phyloP scores from a whole-genome alignment of 805 yeast genomes.

The Nakazawaea ernobii region DNA sequence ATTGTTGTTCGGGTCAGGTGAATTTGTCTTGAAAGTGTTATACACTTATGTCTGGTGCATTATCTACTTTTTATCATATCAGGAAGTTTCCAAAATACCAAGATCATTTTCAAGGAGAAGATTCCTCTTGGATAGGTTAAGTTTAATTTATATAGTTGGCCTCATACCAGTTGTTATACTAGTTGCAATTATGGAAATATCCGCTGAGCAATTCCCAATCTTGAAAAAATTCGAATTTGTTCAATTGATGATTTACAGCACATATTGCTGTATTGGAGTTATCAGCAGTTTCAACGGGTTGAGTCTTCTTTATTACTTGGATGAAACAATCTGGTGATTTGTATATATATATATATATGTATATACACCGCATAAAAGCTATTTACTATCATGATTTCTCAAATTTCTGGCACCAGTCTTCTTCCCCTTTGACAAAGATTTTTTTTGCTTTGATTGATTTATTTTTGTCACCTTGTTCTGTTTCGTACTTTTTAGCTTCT shows the following conservation, averaged over 20 bases:
- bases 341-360: background rate
- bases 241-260: constrained; percentile 75
- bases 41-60: constrained; percentile 86
- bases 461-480: background rate
- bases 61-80: constrained; percentile 65
- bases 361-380: no score
- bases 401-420: background rate
- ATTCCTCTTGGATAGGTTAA: constrained; percentile 67
- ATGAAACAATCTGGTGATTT: constrained; percentile 64
- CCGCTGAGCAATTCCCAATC: constrained; percentile 47
- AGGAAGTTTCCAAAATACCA: constrained; percentile 52
- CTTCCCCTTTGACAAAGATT: background rate
- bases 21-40: constrained; percentile 67
- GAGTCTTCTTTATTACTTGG: constrained; percentile 83
- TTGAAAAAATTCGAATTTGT: constrained; percentile 65
- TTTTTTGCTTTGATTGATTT: background rate
- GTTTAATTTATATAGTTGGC: constrained; percentile 60
- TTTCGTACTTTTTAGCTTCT: background rate
- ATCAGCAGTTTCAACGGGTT: constrained; percentile 83
- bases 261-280: constrained; percentile 83
- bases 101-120: constrained; percentile 33
- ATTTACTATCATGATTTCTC: background rate
- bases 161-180: constrained; percentile 56
- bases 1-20: constrained; percentile 71
- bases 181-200: constrained; percentile 40